Conservation (phyloP, 495 filamentous ascomycete genomes). For the Aspergillus asperescens region DNA sequence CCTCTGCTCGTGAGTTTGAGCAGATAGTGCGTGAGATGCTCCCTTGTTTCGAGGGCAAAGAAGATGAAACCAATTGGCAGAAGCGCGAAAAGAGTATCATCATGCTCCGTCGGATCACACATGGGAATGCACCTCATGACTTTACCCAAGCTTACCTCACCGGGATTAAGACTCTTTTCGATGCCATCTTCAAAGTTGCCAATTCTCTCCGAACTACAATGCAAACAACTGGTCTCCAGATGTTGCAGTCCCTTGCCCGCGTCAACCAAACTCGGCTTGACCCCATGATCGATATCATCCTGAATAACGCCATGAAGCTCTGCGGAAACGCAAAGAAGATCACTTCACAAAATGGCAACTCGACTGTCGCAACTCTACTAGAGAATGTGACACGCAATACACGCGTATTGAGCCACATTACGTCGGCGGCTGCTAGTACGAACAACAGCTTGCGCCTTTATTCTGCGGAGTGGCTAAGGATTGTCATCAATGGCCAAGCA, state of each 20-base stretch:
- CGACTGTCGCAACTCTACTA: constrained; percentile 69
- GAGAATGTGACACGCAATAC: constrained; percentile 68
- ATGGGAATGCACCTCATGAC: constrained; percentile 78
- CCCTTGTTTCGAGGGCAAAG: constrained; percentile 77
- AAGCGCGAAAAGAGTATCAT: constrained; percentile 72
- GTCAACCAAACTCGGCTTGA: constrained; percentile 74
- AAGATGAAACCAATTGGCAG: constrained; percentile 87
- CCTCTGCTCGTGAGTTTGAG: constrained; percentile 76
- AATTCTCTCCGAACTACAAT: constrained; percentile 85
- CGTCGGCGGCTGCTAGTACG: constrained; percentile 78
- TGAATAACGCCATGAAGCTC: constrained; percentile 85
- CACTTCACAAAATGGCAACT: constrained; percentile 69
- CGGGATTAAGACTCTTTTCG: constrained; percentile 67
- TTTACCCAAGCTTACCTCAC: constrained; percentile 63
- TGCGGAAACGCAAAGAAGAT: constrained; percentile 88
- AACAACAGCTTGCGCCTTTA: constrained; percentile 78
- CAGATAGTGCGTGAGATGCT: constrained; percentile 78
- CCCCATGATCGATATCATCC: constrained; percentile 80
- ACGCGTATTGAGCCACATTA: constrained; percentile 78
- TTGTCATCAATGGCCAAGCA: constrained; percentile 68
- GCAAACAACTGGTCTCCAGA: constrained; percentile 73
- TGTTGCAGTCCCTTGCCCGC: constrained; percentile 81
- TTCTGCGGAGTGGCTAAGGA: constrained; percentile 77
- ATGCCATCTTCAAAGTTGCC: constrained; percentile 84
- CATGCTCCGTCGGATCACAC: constrained; percentile 69